Evolutionary conservation across 2,329 filamentous ascomycete genomes (phyloP), one percentile per base, ranked within the genome.

Genomic region (Stachybotrys chlorohalonatus): DNA sequence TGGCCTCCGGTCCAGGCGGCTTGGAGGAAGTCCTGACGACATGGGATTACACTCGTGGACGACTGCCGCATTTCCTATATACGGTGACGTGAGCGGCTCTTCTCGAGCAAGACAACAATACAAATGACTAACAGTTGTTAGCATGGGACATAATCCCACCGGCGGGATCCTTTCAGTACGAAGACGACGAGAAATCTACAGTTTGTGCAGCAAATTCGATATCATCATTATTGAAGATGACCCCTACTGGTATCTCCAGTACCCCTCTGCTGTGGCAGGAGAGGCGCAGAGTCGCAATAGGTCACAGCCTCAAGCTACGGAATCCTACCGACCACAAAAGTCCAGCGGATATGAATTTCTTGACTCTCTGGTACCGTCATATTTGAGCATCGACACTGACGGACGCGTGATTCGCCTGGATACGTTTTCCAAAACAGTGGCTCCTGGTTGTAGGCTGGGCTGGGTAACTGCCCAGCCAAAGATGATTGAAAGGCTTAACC

Each of bases 161-260:
- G 86, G 88, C 32, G 85, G 87, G 36, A 84, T 89, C 3, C 76
- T 95, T 2, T 85, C 87, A 3, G 68, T 94, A 9, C 73, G 86
- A 63, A 84, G 93, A 47, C 82, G 89, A 54, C 87, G 82, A 63
- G 84, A 91, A 52, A 80, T 96, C 31, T 96, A 96, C 66, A 82
- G 79, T 16, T 68, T 96, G 13, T 94, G 89, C 71, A 84, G 84
- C 67, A 82, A 86, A 66, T 95, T 90, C 72, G 91, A 96, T 69
- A 81, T 96, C 58, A 82, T 96, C 64, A 96, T 96, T 60, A 74
- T 95, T 58, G 93, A 97, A 70, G 93, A 97, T 63, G 92, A 96
- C 58, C 93, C 93, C 6, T 96, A 96, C 74, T 96, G 90, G 89
- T 93, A 94, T 69, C 78, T 97, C 8, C 93, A 96, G 68, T 96